Conservation (phyloP, 2,329 filamentous ascomycete species). For the Penicillium rolfsii region DNA sequence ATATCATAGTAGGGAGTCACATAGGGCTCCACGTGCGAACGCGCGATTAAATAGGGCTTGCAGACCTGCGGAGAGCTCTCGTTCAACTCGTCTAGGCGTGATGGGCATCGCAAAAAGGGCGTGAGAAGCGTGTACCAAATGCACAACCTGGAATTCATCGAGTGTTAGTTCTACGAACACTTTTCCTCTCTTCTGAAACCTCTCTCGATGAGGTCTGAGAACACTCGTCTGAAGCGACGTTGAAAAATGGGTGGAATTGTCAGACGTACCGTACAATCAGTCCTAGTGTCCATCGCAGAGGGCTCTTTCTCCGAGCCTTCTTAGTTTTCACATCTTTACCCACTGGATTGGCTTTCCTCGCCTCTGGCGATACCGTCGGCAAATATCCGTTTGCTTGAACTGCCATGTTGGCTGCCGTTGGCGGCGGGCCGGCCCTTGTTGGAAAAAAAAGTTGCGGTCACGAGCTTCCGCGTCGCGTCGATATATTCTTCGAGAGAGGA, state of each 20-base stretch:
- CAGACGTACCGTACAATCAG: constrained; percentile 40
- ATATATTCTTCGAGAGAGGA: neutral
- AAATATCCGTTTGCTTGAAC: constrained; percentile 34
- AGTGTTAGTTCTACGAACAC: constrained; percentile 8
- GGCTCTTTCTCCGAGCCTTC: constrained; percentile 25
- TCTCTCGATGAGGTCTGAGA: neutral
- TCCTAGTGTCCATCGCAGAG: constrained; percentile 41
- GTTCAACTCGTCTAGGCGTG: constrained; percentile 67
- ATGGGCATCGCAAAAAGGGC: constrained; percentile 79
- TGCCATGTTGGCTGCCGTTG: constrained; percentile 30
- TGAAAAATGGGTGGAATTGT: neutral
- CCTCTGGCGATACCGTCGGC: constrained; percentile 16
- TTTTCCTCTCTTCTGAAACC: neutral
- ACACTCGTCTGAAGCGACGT: neutral
- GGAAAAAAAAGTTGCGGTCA: constrained; percentile 7
- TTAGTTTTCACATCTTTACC: constrained; percentile 11
- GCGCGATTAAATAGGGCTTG: constrained; percentile 73
- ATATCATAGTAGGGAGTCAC: constrained; percentile 81
- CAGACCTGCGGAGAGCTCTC: constrained; percentile 76
- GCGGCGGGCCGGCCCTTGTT: constrained; percentile 17
- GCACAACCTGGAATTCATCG: constrained; percentile 60
- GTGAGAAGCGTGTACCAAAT: constrained; percentile 88
- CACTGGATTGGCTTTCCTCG: constrained; percentile 17
- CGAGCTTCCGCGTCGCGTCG: neutral
- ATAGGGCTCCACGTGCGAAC: constrained; percentile 71